phyloP scores from a whole-genome alignment of 345 rosid genomes.

The Aquilaria sinensis region DNA sequence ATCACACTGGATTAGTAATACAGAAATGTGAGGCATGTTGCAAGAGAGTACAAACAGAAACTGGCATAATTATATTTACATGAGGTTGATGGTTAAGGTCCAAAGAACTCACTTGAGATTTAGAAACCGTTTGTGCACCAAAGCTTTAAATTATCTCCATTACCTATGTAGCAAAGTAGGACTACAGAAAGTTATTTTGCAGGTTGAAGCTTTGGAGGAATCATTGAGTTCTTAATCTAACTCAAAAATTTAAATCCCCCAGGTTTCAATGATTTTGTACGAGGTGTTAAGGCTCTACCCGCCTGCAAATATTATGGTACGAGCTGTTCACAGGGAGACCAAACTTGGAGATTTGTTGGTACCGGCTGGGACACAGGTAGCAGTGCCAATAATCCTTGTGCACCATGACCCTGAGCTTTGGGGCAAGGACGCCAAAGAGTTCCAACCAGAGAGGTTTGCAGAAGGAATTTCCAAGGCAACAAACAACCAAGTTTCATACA shows the following conservation, averaged over 20 bases:
- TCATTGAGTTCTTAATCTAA: not conserved
- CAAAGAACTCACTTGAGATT: no score
- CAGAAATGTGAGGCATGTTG: no score
- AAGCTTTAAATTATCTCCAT: no score
- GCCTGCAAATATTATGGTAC: not conserved
- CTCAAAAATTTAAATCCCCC: not conserved
- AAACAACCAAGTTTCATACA: no score
- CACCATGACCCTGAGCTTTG: slow-evolving; percentile 18
- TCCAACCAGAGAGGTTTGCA: slow-evolving; percentile 24
- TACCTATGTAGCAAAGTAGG: no score
- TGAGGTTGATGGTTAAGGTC: no score
- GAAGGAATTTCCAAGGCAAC: slow-evolving; percentile 34
- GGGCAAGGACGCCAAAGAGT: slow-evolving; percentile 26
- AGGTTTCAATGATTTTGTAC: slow-evolving; percentile 24
- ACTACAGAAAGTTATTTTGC: no score
- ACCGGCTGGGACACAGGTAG: slow-evolving; percentile 11
- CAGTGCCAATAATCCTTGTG: slow-evolving; percentile 9
- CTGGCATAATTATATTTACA: no score
- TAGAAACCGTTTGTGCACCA: no score
- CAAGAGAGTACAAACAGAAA: no score
- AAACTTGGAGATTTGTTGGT: slow-evolving; percentile 12
- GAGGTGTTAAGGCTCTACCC: slow-evolving; percentile 27
- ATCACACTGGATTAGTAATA: no score
- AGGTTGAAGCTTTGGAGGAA: not conserved
- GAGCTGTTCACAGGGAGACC: slow-evolving; percentile 1